Conservation (phyloP, 2,329 filamentous ascomycete species). For the Trichoderma sp. region DNA sequence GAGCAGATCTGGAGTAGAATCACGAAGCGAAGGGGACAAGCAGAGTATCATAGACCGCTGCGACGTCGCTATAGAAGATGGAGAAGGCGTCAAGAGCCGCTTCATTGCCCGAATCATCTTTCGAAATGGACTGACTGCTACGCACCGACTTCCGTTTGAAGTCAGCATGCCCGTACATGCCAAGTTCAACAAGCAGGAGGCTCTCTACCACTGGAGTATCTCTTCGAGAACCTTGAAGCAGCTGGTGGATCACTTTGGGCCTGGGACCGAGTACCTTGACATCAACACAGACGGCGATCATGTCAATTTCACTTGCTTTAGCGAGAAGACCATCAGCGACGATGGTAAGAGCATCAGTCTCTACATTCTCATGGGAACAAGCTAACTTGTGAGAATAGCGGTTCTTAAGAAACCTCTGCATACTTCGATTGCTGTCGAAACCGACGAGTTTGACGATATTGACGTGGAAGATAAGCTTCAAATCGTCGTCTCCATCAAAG, state of each 20-base stretch:
- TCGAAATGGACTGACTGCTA: constrained; percentile 74
- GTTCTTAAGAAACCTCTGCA: constrained; percentile 77
- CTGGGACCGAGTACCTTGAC: constrained; percentile 76
- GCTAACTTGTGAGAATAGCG: constrained; percentile 48
- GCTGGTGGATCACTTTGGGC: constrained; percentile 76
- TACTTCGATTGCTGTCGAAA: constrained; percentile 74
- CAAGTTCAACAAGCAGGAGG: constrained; percentile 66
- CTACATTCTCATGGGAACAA: constrained; percentile 14
- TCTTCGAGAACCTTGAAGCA: constrained; percentile 69
- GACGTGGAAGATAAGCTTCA: constrained; percentile 72
- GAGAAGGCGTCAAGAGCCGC: constrained; percentile 66
- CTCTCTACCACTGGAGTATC: constrained; percentile 70
- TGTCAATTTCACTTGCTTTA: constrained; percentile 78
- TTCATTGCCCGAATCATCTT: constrained; percentile 73
- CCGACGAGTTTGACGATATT: constrained; percentile 73
- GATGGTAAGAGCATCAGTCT: constrained; percentile 34
- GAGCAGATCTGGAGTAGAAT: constrained; percentile 59
- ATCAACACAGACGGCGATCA: constrained; percentile 72
- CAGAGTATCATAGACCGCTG: constrained; percentile 72
- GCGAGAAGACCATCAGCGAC: constrained; percentile 71
- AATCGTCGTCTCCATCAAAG: constrained; percentile 78
- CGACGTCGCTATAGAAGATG: constrained; percentile 71
- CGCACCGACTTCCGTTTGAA: constrained; percentile 74
- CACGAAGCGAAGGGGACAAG: constrained; percentile 55
- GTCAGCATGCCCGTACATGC: constrained; percentile 71